A percentile compares a stretch with the other conserved stretches of the same genome.
Conservation (phyloP, 176 grass and related monocot species). For the Aegilops tauschii region DNA sequence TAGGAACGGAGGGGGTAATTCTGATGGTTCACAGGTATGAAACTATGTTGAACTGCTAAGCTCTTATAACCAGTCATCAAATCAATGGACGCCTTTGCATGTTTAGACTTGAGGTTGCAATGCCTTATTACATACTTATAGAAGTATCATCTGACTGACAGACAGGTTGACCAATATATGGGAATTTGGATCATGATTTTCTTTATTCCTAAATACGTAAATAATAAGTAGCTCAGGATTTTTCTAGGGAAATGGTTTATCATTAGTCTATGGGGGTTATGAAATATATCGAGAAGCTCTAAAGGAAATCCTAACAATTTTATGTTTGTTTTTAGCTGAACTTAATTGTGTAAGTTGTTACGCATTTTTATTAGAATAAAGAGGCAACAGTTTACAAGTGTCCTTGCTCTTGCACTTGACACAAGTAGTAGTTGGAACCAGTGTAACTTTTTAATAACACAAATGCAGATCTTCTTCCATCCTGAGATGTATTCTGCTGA, state of each 20-base stretch:
- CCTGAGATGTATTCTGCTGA: slow-evolving; percentile 76
- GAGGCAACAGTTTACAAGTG: not conserved
- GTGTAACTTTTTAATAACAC: slow-evolving; percentile 17
- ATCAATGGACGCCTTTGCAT: not conserved
- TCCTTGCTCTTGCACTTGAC: not conserved
- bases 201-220: not conserved
- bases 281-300: slow-evolving; percentile 17
- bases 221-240: slow-evolving; percentile 7
- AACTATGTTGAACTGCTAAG: not conserved
- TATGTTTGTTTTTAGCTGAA: not conserved
- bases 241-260: not conserved
- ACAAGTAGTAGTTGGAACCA: not conserved
- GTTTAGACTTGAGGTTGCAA: not conserved
- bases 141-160: not conserved
- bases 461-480: slow-evolving; percentile 89
- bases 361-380: slow-evolving; percentile 2
- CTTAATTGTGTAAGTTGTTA: not conserved
- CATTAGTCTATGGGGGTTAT: not conserved
- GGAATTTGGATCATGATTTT: not conserved
- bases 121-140: not conserved
- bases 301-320: not conserved
- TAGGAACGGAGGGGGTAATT: not conserved
- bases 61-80: not conserved
- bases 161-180: slow-evolving; percentile 16
- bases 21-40: not conserved